These are phyloP conservation scores for Blechomonas ayalai DNA, from an alignment of 208 protist species.

Conservation along the genomic window DNA sequence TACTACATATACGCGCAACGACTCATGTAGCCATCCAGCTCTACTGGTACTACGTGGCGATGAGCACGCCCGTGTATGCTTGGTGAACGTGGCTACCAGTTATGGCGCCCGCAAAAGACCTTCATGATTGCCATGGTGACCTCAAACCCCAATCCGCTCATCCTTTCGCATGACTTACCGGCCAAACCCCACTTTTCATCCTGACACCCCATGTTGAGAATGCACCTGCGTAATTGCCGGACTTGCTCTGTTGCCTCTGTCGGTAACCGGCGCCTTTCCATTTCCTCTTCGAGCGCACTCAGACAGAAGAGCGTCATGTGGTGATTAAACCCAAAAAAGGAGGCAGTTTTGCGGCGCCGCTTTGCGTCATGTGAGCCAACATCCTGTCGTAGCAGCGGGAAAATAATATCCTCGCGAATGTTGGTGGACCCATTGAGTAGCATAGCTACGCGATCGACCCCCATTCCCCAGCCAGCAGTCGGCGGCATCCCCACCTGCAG, in stretches of 20 bases:
- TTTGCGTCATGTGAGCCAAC: constrained; percentile 64
- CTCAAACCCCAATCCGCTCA: constrained; percentile 42
- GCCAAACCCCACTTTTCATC: constrained; percentile 4
- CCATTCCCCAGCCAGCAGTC: constrained; percentile 94
- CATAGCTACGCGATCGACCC: constrained; percentile 94
- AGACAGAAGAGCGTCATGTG: constrained; percentile 84
- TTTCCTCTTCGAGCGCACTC: constrained; percentile 67
- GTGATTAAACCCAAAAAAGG: constrained; percentile 77
- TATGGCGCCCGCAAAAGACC: constrained; percentile 46
- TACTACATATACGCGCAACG: too few relatives aligned
- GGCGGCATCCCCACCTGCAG: constrained; percentile 93
- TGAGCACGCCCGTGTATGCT: too few relatives aligned
- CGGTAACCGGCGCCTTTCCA: constrained; percentile 41
- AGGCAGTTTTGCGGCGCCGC: constrained; percentile 58
- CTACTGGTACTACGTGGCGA: too few relatives aligned
- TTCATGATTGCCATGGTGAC: constrained; percentile 56
- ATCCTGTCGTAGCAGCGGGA: constrained; percentile 78
- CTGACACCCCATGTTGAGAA: constrained; percentile 26
- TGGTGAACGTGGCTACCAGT: background rate
- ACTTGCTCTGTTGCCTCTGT: constrained; percentile 42
- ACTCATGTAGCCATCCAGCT: too few relatives aligned
- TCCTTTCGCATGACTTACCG: constrained; percentile 4
- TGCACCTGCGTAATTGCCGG: constrained; percentile 47
- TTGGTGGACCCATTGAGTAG: constrained; percentile 80
- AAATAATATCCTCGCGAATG: constrained; percentile 87